Evolutionary conservation across 768 basidiomycete genomes (phyloP).

Genomic region (Boletus rufocinnamomeus): DNA sequence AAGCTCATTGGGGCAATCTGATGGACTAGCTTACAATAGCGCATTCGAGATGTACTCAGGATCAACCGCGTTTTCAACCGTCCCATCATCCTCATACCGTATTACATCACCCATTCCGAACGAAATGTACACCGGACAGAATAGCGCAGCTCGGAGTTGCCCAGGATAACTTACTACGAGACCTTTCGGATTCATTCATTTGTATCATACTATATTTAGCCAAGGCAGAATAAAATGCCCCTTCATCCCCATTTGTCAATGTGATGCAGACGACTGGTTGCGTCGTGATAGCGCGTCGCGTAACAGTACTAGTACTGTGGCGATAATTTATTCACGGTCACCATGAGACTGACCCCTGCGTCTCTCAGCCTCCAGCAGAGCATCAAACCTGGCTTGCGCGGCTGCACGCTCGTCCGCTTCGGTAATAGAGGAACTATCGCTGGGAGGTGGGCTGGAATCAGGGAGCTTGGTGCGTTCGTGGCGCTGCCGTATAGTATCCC

Average conservation of each 20-base stretch:
- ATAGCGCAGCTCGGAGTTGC: slow-evolving; percentile 9
- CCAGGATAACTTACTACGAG: slow-evolving; percentile 6
- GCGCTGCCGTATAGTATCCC: slow-evolving; percentile 67
- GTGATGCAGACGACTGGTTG: neutral
- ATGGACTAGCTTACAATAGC: slow-evolving; percentile 6
- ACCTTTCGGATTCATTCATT: slow-evolving; percentile 8
- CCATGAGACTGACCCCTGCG: slow-evolving; percentile 32
- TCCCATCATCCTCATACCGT: slow-evolving; percentile 8
- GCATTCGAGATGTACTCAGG: slow-evolving; percentile 14
- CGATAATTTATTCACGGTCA: slow-evolving; percentile 8
- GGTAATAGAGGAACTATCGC: slow-evolving; percentile 6
- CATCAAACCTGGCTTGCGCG: slow-evolving; percentile 61
- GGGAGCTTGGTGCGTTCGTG: slow-evolving; percentile 42
- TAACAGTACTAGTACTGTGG: neutral
- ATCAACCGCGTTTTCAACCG: slow-evolving; percentile 1
- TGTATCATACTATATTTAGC: slow-evolving; percentile 9
- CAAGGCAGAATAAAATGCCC: neutral
- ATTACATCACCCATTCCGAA: slow-evolving; percentile 6
- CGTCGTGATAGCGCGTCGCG: neutral
- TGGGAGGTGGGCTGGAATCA: slow-evolving; percentile 9
- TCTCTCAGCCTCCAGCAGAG: slow-evolving; percentile 59
- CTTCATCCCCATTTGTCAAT: neutral
- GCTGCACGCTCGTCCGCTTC: slow-evolving; percentile 37
- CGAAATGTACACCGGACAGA: slow-evolving; percentile 12
- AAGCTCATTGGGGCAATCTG: slow-evolving; percentile 8